Evolutionary conservation across 345 rosid genomes (phyloP), one percentile per base, ranked within the genome.

Genomic region (Passiflora organensis): DNA sequence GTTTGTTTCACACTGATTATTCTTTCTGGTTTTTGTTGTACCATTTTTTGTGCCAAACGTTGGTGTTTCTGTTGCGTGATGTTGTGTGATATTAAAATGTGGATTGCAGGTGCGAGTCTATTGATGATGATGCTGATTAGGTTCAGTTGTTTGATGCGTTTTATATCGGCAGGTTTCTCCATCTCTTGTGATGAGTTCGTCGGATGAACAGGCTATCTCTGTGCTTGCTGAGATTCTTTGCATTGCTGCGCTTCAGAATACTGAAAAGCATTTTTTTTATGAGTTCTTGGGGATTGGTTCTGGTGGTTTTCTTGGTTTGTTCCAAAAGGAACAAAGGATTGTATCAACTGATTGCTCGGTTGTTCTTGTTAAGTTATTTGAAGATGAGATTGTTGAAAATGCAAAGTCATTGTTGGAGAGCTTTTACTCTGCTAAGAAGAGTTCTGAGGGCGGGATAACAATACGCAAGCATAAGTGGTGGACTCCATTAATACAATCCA

Each of bases 211-310:
- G 34, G 72, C 72, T 66, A 77, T 86, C 63, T 79, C 90, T 60
- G 71, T 81, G 70, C 82, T 88, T 44, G 84, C 93, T 38, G 96
- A 88, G 68, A 87, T 82, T 66, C 58, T 84, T 66, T 84, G 86
- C 71, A 34, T 59, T 43, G 72, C 71, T 10, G 80, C 84, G 65
- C 87, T 88, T 70, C 84, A 78, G 58, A 80, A 63, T 53, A 81
- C 95, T 5, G 84, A 82, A 65, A 76, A 53, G 55, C 63, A 67
- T 64, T 85, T 78, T 63, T 74, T 77, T 15, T 71, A 76, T 34
- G 70, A 64, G 28, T 70, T 59, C 32, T 48, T 60, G n/a, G 80
- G 81, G 13, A 64, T 54, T 53, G 59, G 48, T 44, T 55, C 74
- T 6, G 60, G 41, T 22, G 65, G 69, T 32, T 53, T 81, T 42